These are phyloP conservation scores for Pisolithus microcarpus DNA, from an alignment of 768 basidiomycete species.

Conservation along the genomic window DNA sequence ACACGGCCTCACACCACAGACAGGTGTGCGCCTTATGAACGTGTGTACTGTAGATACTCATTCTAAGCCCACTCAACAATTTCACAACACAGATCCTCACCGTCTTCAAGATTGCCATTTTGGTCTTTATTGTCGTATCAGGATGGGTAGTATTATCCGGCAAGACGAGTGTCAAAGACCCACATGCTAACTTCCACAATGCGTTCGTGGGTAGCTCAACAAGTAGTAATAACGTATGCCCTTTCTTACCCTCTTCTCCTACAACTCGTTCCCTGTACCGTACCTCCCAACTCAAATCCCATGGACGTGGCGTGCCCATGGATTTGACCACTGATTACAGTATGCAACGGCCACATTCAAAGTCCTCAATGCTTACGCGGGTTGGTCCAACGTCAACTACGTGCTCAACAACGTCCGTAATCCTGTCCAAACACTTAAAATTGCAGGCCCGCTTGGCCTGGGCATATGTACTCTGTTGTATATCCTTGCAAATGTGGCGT, in stretches of 20 bases:
- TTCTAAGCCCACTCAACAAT: background rate
- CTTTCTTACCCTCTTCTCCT: background rate
- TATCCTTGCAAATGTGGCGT: slow-evolving; percentile 50
- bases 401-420: slow-evolving; percentile 56
- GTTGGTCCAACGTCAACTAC: slow-evolving; percentile 54
- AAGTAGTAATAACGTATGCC: slow-evolving; percentile 40
- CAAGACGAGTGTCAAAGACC: slow-evolving; percentile 47
- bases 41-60: slow-evolving; percentile 22
- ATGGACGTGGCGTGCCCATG: no score
- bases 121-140: slow-evolving; percentile 49
- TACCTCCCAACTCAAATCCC: no score
- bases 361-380: slow-evolving; percentile 40
- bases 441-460: slow-evolving; percentile 53
- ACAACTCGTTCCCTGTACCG: background rate
- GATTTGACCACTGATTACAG: slow-evolving; percentile 20
- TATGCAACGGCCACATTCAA: slow-evolving; percentile 59
- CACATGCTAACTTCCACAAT: slow-evolving; percentile 50
- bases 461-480: slow-evolving; percentile 48
- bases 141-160: slow-evolving; percentile 59
- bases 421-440: slow-evolving; percentile 54
- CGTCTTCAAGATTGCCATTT: slow-evolving; percentile 47
- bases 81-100: slow-evolving; percentile 32
- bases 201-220: slow-evolving; percentile 50
- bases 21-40: slow-evolving; percentile 51
- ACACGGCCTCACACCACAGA: slow-evolving; percentile 44